Conservation (phyloP, 371 early-diverging fungal species). For the Mortierella sp. region DNA sequence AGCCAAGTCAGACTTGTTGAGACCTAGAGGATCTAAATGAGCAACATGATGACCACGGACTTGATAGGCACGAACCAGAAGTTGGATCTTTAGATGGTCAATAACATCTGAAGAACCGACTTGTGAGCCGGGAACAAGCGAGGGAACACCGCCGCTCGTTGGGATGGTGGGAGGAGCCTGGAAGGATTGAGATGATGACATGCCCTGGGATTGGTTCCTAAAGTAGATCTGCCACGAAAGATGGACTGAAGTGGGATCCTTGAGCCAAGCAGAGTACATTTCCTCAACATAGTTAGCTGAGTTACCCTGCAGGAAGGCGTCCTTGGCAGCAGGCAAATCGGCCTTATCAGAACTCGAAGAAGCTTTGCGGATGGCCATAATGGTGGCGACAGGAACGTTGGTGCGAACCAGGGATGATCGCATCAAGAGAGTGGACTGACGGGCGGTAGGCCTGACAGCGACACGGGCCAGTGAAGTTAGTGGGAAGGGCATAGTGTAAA, state of each 20-base stretch:
- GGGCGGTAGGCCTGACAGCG: constrained; percentile 21
- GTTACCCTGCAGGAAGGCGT: constrained; percentile 83
- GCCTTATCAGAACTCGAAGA: neutral
- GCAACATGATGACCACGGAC: constrained; percentile 97
- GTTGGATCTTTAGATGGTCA: constrained; percentile 98
- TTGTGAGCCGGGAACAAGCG: constrained; percentile 61
- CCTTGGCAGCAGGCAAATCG: constrained; percentile 44
- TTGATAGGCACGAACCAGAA: constrained; percentile 97
- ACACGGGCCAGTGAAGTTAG: constrained; percentile 33
- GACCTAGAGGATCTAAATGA: constrained; percentile 93
- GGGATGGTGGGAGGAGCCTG: constrained; percentile 86
- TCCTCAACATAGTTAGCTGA: constrained; percentile 93
- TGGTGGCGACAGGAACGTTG: constrained; percentile 35
- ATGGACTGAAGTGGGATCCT: constrained; percentile 94
- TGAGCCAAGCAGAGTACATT: constrained; percentile 94
- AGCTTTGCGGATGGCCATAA: constrained; percentile 36
- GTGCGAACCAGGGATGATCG: constrained; percentile 40
- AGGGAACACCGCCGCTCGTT: constrained; percentile 77
- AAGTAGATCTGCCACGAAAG: constrained; percentile 98
- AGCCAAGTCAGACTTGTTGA: constrained; percentile 74
- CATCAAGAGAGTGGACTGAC: constrained; percentile 36
- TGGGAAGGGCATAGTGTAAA: constrained; percentile 41
- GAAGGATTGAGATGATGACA: constrained; percentile 81
- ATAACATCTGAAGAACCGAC: constrained; percentile 77
- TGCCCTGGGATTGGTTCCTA: constrained; percentile 85